Conservation (phyloP, 768 basidiomycete genomes). For the Lactarius indigo region DNA sequence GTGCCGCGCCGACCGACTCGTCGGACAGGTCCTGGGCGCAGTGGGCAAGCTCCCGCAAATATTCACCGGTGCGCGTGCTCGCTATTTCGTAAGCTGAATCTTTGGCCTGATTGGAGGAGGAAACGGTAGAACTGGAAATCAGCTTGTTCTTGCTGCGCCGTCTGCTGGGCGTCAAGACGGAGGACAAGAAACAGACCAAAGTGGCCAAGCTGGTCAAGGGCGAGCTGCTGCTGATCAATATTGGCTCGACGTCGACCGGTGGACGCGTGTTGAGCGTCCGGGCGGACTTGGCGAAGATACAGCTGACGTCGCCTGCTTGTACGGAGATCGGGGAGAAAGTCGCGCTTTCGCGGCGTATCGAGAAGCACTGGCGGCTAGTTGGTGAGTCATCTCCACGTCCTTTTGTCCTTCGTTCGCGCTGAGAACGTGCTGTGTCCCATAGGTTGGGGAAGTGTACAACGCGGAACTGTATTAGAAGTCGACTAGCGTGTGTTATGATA, state of each 20-base stretch:
- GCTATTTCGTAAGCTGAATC: neutral
- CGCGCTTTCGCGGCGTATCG: conserved; percentile 88
- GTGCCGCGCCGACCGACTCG: conserved; percentile 93
- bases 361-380: conserved; percentile 97
- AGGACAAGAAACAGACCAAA: conserved; percentile 99
- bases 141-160: conserved; percentile 93
- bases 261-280: conserved; percentile 93
- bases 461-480: conserved; percentile 78
- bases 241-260: conserved; percentile 95
- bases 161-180: conserved; percentile 95
- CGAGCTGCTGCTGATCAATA: conserved; percentile 94
- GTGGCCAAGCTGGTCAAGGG: conserved; percentile 88
- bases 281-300: conserved; percentile 91
- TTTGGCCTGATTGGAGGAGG: too few species aligned
- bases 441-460: conserved; percentile 80
- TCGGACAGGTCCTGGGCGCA: conserved; percentile 94
- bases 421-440: neutral
- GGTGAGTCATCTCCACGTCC: conserved; percentile 49
- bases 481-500: conserved; percentile 39
- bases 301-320: conserved; percentile 91
- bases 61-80: conserved; percentile 62
- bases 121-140: conserved; percentile 79
- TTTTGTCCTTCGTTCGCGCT: neutral
- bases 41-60: conserved; percentile 93
- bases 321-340: conserved; percentile 98